A percentile compares a stretch with the other conserved stretches of the same genome.
These are phyloP conservation scores for Ustilago esculenta DNA, from an alignment of 1,284 basidiomycete species.

Conservation along the genomic window DNA sequence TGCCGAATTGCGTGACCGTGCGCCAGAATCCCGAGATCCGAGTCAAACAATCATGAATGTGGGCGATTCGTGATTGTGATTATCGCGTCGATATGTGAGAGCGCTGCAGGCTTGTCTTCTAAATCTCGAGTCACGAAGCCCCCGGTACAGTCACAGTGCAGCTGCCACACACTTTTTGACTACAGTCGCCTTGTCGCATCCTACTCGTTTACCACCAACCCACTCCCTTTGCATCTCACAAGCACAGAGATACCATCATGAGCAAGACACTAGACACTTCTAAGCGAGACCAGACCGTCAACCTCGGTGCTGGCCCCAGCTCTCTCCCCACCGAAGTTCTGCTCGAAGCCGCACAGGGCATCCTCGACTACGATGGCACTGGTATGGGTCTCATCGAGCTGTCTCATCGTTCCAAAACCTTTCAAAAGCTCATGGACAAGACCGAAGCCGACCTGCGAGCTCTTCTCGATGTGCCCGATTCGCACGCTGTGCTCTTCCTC, in stretches of 20 bases:
- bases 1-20: conserved; percentile 7
- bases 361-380: conserved; percentile 60
- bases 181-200: too few species aligned
- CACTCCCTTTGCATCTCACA: too few species aligned
- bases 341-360: conserved; percentile 59
- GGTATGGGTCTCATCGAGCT: conserved; percentile 66
- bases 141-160: too few species aligned
- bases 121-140: conserved; percentile 13
- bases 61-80: neutral
- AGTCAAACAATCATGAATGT: too few species aligned
- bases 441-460: conserved; percentile 61
- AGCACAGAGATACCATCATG: too few species aligned
- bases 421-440: conserved; percentile 58
- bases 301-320: conserved; percentile 65
- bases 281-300: conserved; percentile 59
- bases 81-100: conserved; percentile 15
- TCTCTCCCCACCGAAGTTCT: conserved; percentile 63
- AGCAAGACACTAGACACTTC: conserved; percentile 39
- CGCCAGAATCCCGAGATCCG: conserved; percentile 23
- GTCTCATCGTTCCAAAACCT: conserved; percentile 63
- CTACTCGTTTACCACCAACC: too few species aligned
- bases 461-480: conserved; percentile 56
- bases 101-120: too few species aligned
- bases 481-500: conserved; percentile 62
- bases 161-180: too few species aligned